Evolutionary conservation across 768 basidiomycete species (phyloP).

Genomic region (Panaeolus papilionaceus): DNA sequence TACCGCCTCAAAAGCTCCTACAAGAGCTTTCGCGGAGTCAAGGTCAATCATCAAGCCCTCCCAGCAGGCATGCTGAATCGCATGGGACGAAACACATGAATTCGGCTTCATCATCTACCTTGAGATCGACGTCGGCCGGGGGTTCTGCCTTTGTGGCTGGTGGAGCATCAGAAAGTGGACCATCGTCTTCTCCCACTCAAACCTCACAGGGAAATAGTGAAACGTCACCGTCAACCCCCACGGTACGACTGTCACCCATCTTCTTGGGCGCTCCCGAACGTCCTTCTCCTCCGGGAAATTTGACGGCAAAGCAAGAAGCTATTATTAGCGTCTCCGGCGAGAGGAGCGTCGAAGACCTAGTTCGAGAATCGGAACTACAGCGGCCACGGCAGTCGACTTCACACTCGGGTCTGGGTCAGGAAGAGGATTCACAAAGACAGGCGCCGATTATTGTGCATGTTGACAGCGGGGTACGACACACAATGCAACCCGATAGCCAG

Average conservation of each 20-base stretch:
- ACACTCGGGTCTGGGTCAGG: background rate
- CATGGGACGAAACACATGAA: background rate
- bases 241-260: background rate
- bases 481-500: background rate
- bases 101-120: background rate
- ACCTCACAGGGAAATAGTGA: background rate
- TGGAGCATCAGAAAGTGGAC: background rate
- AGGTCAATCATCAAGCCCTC: background rate
- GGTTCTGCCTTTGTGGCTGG: background rate
- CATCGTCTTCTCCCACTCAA: background rate
- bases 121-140: background rate
- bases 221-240: background rate
- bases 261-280: background rate
- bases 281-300: background rate
- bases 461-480: background rate
- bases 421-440: background rate
- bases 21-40: conserved; percentile 1
- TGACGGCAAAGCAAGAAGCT: conserved; percentile 3
- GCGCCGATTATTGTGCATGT: background rate
- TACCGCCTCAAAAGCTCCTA: background rate
- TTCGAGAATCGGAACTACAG: background rate
- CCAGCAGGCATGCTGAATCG: background rate
- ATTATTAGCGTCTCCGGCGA: background rate
- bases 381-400: background rate
- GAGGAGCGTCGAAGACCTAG: background rate